Conservation (phyloP, 257 asterid species). For the Solanum medicagineum region DNA sequence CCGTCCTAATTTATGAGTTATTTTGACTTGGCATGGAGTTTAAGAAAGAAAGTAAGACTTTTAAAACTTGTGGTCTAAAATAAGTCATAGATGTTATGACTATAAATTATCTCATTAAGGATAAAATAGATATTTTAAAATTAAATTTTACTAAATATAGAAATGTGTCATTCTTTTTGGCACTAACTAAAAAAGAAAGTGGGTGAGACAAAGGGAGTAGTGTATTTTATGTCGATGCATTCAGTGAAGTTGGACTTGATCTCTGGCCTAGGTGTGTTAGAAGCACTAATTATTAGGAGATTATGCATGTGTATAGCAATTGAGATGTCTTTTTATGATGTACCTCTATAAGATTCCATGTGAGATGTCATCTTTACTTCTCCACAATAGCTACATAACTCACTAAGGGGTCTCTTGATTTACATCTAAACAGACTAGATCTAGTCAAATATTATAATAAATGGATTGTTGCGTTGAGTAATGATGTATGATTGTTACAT, state of each 20-base stretch:
- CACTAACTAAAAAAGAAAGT: too few species aligned
- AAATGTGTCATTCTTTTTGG: too few species aligned
- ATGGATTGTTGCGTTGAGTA: neutral
- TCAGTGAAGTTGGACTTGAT: neutral
- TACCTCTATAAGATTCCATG: neutral
- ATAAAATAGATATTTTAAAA: too few species aligned
- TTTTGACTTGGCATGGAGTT: too few species aligned
- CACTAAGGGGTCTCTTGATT: neutral
- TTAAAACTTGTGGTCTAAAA: too few species aligned
- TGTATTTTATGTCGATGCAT: neutral
- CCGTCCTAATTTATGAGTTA: too few species aligned
- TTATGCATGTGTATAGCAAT: neutral
- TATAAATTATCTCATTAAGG: too few species aligned
- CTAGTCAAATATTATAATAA: neutral
- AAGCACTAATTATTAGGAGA: neutral
- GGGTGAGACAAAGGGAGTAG: neutral
- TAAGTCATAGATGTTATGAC: too few species aligned
- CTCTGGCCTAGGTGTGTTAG: neutral
- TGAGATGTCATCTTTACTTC: neutral
- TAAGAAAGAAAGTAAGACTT: too few species aligned
- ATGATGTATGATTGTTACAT: neutral
- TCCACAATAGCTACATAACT: neutral
- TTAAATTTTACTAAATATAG: too few species aligned
- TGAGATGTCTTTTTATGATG: neutral
- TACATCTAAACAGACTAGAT: neutral